Percentiles rank a stretch among this genome's conserved stretches.
phyloP scores from a whole-genome alignment of 768 basidiomycete genomes.

The Xerocomus brunneocitrinus region DNA sequence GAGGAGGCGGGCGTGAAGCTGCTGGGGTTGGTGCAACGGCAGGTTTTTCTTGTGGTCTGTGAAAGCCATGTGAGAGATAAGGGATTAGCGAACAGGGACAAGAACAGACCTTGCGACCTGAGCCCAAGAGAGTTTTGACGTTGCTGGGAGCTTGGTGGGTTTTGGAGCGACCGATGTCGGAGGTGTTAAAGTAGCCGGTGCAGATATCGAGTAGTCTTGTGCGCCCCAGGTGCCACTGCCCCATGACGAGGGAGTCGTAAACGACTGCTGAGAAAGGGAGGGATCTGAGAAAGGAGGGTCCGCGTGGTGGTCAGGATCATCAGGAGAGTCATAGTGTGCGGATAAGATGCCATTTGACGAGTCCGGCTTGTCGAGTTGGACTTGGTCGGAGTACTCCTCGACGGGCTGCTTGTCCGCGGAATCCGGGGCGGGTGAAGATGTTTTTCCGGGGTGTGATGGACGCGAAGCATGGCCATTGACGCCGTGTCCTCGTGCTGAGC shows the following conservation, averaged over 20 bases:
- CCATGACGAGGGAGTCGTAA: conserved; percentile 32
- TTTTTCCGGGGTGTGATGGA: conserved; percentile 21
- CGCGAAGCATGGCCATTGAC: conserved; percentile 33
- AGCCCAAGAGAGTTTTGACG: conserved; percentile 81
- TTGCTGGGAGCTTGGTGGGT: conserved; percentile 56
- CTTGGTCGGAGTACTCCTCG: conserved; percentile 20
- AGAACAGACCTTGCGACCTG: conserved; percentile 60
- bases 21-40: conserved; percentile 34
- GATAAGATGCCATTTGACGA: conserved; percentile 12
- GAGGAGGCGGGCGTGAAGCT: conserved; percentile 12
- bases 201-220: conserved; percentile 37
- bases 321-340: conserved; percentile 12
- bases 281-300: conserved; percentile 15
- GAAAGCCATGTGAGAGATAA: conserved; percentile 3
- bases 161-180: conserved; percentile 21
- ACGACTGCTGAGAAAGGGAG: conserved; percentile 9
- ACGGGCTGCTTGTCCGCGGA: conserved; percentile 23
- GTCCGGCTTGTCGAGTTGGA: conserved; percentile 12
- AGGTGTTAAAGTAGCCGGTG: conserved; percentile 20
- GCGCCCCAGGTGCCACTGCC: conserved; percentile 30
- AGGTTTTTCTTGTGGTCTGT: conserved; percentile 65
- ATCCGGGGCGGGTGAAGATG: conserved; percentile 33
- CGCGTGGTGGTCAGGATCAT: conserved; percentile 6
- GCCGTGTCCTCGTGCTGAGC: conserved; percentile 36
- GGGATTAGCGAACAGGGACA: not conserved